These are phyloP conservation scores for Trifolium fragiferum DNA, from an alignment of 306 rosid species.

Conservation along the genomic window DNA sequence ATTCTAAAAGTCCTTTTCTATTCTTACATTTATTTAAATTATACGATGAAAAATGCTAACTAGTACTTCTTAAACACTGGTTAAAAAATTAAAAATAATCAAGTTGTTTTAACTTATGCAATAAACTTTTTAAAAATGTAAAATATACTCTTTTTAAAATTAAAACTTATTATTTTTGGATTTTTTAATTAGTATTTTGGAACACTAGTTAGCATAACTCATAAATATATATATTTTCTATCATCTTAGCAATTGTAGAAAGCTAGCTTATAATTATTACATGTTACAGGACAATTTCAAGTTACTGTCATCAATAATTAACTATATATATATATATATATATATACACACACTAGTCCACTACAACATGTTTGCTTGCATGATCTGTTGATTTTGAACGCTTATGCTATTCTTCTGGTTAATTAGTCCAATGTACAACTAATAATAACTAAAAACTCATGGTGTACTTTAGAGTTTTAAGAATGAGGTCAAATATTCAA, in stretches of 20 bases:
- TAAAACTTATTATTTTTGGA: too few relatives aligned
- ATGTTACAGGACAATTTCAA: neutral
- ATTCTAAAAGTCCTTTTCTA: neutral
- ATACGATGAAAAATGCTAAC: too few relatives aligned
- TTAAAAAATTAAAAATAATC: too few relatives aligned
- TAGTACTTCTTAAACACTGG: too few relatives aligned
- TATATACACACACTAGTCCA: neutral
- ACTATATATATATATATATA: too few relatives aligned
- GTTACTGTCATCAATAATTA: constrained; percentile 1
- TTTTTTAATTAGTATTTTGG: too few relatives aligned
- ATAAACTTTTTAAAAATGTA: too few relatives aligned
- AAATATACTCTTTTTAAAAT: too few relatives aligned
- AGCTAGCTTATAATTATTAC: neutral
- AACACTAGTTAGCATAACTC: too few relatives aligned
- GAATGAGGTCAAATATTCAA: too few relatives aligned
- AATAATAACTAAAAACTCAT: neutral
- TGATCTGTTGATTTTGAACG: constrained; percentile 7
- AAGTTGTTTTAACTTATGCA: too few relatives aligned
- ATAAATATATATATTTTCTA: neutral
- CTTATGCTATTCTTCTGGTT: neutral
- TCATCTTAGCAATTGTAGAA: neutral
- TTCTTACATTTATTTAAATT: neutral
- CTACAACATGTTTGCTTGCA: neutral
- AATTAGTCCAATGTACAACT: neutral
- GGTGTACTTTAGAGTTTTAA: too few relatives aligned